Base-by-base conservation (phyloP, 768 basidiomycete genomes). In the Sistotremastrum niveocremeum region DNA sequence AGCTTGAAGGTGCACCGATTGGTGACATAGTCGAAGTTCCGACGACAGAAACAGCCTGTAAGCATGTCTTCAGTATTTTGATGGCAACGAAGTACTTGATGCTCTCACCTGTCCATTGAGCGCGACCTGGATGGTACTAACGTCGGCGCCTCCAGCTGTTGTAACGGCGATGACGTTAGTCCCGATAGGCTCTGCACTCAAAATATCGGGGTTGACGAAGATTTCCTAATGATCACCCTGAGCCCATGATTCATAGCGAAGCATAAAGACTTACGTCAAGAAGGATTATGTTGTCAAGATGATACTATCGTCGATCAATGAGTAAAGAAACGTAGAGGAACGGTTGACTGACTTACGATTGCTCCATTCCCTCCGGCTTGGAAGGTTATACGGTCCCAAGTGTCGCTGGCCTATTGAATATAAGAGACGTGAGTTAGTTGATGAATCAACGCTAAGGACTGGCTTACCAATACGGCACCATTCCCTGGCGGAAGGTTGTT, bases 161-260 rank as follows among this genome's bases (percentile, higher is more conserved):
- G 73, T 75, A 11, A 75, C 65, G 5, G 71, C 72, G 39, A 76
- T 58, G 4, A 71, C 49, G 47, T 73, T 68, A 52, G 61, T 68
- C 5, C 62, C 63, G 7, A 76, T 49, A 0, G 74, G 74, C 49
- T 75, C 74, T 0, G 73, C 74, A 46, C 69, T 70, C 51, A 76
- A 59, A 52, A 76, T 68, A 47, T 69, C 53, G 3, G 74, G 74
- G 2, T 60, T 52, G 32, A 76, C 58, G 42, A 68, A 55, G 47
- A 76, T 72, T 35, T 56, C 53, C 67, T 72, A 38, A 6, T 45
- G 12, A 40, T 28, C 9, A 31, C 43, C 35, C 43, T 40, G 6
- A n/a, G 9, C 9, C n/a, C 6, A 37, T 20, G 28, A 37, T 34
- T 12, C 4, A 35, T 29, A 37, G 33, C 29, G 34, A 33, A 29